Conservation (phyloP, 306 rosid species). For the Fragaria ananassa region DNA sequence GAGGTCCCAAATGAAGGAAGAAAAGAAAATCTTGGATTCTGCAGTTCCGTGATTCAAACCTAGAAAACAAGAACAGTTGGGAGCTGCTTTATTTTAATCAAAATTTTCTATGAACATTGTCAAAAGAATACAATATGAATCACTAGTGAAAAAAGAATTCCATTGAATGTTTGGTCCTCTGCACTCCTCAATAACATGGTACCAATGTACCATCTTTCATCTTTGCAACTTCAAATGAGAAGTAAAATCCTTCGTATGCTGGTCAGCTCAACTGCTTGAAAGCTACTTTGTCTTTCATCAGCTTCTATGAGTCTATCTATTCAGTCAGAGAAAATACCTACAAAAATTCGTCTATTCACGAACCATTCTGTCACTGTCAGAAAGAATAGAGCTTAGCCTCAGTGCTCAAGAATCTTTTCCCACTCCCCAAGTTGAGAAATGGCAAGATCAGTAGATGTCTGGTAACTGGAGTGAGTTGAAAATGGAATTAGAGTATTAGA, state of each 20-base stretch:
- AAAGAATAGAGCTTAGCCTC: slow-evolving; percentile 33
- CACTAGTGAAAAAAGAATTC: slow-evolving; percentile 31
- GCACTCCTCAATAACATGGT: slow-evolving; percentile 28
- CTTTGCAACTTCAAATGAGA: slow-evolving; percentile 35
- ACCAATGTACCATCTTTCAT: slow-evolving; percentile 16
- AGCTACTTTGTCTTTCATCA: slow-evolving; percentile 32
- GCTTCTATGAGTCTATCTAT: slow-evolving; percentile 31
- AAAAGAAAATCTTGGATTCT: neutral
- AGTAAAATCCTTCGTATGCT: slow-evolving; percentile 34
- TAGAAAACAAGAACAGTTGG: neutral
- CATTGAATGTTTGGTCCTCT: slow-evolving; percentile 30
- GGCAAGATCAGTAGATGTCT: slow-evolving; percentile 21
- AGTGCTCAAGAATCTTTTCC: slow-evolving; percentile 25
- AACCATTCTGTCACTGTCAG: slow-evolving; percentile 34
- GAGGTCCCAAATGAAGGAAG: neutral
- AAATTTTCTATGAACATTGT: slow-evolving; percentile 28
- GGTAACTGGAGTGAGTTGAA: slow-evolving; percentile 8
- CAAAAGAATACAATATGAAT: slow-evolving; percentile 43
- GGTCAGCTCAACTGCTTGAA: slow-evolving; percentile 35
- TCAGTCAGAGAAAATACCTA: slow-evolving; percentile 32
- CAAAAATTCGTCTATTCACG: slow-evolving; percentile 1
- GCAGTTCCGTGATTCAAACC: neutral
- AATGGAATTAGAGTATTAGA: slow-evolving; percentile 16
- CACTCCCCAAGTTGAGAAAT: slow-evolving; percentile 22
- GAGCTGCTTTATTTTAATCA: slow-evolving; percentile 40